phyloP scores from a whole-genome alignment of 2,329 filamentous ascomycete species.

The Coniochaeta sp. region DNA sequence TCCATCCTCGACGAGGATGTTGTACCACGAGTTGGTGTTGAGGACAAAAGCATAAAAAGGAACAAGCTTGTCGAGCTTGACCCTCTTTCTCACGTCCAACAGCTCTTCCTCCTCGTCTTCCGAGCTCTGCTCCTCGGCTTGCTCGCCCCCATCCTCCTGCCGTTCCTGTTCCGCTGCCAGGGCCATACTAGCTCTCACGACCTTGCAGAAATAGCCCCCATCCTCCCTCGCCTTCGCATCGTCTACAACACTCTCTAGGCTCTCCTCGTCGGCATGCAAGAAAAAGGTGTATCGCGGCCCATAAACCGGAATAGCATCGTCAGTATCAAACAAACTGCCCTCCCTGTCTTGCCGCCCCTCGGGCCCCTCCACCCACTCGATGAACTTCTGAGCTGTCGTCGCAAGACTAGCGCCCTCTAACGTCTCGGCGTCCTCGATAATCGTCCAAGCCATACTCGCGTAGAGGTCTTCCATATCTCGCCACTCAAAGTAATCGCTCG shows the following conservation, averaged over 20 bases:
- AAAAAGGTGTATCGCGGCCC: background rate
- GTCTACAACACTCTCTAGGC: background rate
- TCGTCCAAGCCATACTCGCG: background rate
- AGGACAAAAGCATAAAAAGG: background rate
- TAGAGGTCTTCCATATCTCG: background rate
- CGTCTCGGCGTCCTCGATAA: background rate
- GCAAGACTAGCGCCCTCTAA: background rate
- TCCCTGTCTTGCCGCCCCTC: background rate
- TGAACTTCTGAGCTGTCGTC: background rate
- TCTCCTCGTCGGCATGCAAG: background rate
- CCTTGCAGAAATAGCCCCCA: background rate
- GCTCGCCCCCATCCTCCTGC: background rate
- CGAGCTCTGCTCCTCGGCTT: background rate
- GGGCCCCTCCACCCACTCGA: background rate
- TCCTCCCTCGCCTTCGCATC: background rate
- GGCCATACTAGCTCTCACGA: background rate
- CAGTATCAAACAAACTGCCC: background rate
- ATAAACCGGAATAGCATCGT: background rate
- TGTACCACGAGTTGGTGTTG: background rate
- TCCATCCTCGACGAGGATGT: background rate
- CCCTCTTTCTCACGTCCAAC: background rate
- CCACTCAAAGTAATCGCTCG: background rate
- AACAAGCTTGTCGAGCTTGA: background rate
- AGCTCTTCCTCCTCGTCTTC: background rate
- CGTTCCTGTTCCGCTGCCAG: background rate